A percentile compares a stretch with the other conserved stretches of the same genome.
Conservation (phyloP, 495 filamentous ascomycete genomes). For the Neurospora sp. region DNA sequence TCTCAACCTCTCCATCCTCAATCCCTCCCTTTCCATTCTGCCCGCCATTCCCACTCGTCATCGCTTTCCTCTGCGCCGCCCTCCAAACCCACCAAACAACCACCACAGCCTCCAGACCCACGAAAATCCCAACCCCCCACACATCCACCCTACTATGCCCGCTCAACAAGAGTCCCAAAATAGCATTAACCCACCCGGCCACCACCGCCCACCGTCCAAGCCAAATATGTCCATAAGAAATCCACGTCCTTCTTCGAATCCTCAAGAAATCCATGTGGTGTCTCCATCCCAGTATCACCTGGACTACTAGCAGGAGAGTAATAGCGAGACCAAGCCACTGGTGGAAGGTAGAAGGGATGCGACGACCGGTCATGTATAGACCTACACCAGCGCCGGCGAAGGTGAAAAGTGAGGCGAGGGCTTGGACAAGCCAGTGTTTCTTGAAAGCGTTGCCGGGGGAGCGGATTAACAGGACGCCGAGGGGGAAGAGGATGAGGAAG, state of each 20-base stretch:
- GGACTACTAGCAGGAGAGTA: conserved; percentile 3
- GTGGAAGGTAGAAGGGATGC: conserved; percentile 11
- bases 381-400: conserved; percentile 11
- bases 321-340: conserved; percentile 14
- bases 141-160: conserved; percentile 6
- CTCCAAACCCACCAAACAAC: conserved; percentile 9
- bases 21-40: neutral
- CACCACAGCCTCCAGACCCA: conserved; percentile 6
- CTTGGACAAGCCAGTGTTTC: conserved; percentile 20
- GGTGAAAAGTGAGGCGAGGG: conserved; percentile 5
- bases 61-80: conserved; percentile 1
- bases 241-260: conserved; percentile 16
- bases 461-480: conserved; percentile 13
- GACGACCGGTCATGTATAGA: conserved; percentile 4
- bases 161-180: conserved; percentile 9
- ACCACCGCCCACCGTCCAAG: conserved; percentile 12
- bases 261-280: conserved; percentile 20
- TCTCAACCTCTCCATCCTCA: neutral
- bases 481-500: conserved; percentile 14
- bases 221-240: conserved; percentile 18
- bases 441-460: conserved; percentile 9
- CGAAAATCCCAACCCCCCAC: neutral
- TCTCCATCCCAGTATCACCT: conserved; percentile 21
- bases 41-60: neutral
- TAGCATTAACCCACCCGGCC: conserved; percentile 18